Evolutionary conservation across 1,284 basidiomycete species (phyloP).

Genomic region (Xerocomus cyaneibrunnescens): DNA sequence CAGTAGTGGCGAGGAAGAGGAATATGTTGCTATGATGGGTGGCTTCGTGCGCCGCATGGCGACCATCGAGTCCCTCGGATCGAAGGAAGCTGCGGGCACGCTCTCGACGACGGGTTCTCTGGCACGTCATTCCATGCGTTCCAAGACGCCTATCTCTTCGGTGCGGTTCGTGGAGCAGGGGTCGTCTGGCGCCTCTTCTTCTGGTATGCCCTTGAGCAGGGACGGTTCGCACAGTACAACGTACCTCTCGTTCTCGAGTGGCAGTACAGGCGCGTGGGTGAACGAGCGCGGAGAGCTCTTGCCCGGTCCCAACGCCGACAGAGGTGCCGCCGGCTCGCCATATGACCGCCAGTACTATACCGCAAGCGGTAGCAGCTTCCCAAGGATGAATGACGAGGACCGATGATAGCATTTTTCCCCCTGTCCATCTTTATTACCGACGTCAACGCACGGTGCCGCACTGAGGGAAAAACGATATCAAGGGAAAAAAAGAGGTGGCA

Average conservation of each 20-base stretch:
- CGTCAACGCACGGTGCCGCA: slow-evolving; percentile 2
- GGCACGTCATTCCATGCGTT: slow-evolving; percentile 17
- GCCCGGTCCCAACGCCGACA: not conserved
- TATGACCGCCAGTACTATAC: slow-evolving; percentile 18
- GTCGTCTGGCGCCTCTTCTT: slow-evolving; percentile 15
- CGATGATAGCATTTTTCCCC: slow-evolving; percentile 1
- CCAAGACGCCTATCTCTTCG: slow-evolving; percentile 27
- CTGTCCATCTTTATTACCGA: not conserved
- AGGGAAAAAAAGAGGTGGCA: not conserved
- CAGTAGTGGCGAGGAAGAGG: slow-evolving; percentile 43
- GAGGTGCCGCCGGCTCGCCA: slow-evolving; percentile 7
- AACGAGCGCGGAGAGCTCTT: slow-evolving; percentile 34
- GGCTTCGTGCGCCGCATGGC: slow-evolving; percentile 67
- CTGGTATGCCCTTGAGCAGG: slow-evolving; percentile 1
- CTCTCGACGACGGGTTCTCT: slow-evolving; percentile 24
- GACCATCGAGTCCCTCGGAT: slow-evolving; percentile 74
- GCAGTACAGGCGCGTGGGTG: slow-evolving; percentile 19
- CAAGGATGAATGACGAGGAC: slow-evolving; percentile 6
- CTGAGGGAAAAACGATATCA: not conserved
- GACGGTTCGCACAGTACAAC: slow-evolving; percentile 24
- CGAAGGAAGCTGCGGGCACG: slow-evolving; percentile 42
- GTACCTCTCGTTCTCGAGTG: slow-evolving; percentile 32
- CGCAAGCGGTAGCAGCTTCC: slow-evolving; percentile 16
- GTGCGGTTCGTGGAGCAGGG: slow-evolving; percentile 19
- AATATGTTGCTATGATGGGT: slow-evolving; percentile 57